A percentile compares a stretch with the other conserved stretches of the same genome.
These are phyloP conservation scores for Salix viminalis DNA, from an alignment of 345 rosid genomes.

Conservation along the genomic window DNA sequence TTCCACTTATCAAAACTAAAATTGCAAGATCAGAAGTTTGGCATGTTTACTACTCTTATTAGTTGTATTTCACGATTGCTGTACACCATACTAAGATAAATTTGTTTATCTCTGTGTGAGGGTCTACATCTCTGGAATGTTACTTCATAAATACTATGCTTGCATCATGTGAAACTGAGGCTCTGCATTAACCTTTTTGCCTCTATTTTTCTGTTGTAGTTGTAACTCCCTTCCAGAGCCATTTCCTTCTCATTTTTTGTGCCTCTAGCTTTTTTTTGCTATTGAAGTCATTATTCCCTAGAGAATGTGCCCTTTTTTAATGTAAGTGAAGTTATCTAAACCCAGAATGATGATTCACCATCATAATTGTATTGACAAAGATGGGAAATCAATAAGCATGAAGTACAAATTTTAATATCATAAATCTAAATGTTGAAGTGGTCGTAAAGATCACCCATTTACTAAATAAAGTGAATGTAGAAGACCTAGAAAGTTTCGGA, in stretches of 20 bases:
- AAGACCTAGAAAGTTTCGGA: background rate
- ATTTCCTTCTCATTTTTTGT: slow-evolving; percentile 5
- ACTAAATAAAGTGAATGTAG: background rate
- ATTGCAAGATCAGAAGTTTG: background rate
- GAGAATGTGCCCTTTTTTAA: background rate
- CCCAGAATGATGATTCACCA: background rate
- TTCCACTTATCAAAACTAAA: background rate
- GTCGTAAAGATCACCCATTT: background rate
- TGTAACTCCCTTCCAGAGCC: background rate
- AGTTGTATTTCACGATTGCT: background rate
- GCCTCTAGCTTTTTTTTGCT: background rate
- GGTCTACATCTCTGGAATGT: background rate
- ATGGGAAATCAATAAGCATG: background rate
- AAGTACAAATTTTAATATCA: background rate
- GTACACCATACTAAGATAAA: background rate
- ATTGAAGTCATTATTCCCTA: slow-evolving; percentile 4
- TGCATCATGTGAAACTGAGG: background rate
- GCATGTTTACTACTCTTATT: slow-evolving; percentile 1
- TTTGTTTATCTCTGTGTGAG: background rate
- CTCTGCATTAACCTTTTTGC: background rate
- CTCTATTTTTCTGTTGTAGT: background rate
- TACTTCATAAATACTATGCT: background rate
- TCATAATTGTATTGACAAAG: background rate
- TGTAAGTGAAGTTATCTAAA: background rate
- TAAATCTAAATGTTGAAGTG: background rate